Evolutionary conservation across 2,329 filamentous ascomycete genomes (phyloP).

Genomic region (Arthroderma uncinatum): DNA sequence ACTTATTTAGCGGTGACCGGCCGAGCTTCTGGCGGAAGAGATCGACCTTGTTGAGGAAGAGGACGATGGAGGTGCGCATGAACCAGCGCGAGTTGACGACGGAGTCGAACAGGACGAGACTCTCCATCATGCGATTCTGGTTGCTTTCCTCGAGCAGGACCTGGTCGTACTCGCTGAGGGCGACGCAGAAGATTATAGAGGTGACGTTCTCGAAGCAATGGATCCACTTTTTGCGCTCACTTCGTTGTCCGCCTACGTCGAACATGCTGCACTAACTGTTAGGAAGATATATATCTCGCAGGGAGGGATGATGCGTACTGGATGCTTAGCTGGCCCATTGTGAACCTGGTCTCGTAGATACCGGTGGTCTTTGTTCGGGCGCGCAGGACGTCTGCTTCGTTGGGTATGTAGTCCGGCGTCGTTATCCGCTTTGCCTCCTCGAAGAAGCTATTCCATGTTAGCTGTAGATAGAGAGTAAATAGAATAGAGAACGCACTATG

Average conservation of each 20-base stretch:
- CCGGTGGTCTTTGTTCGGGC: constrained; percentile 96
- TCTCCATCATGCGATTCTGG: constrained; percentile 99
- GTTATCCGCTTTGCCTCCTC: constrained; percentile 82
- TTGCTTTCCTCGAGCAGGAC: constrained; percentile 93
- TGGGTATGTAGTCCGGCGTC: constrained; percentile 72
- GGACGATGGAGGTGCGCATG: constrained; percentile 95
- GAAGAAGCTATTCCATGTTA: constrained; percentile 61
- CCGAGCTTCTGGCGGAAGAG: constrained; percentile 91
- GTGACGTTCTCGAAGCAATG: constrained; percentile 99
- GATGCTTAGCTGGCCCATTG: constrained; percentile 97
- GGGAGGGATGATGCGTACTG: constrained; percentile 54
- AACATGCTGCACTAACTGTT: constrained; percentile 64
- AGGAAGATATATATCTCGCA: constrained; percentile 13
- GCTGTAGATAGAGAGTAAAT: not conserved
- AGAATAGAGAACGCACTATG: constrained; percentile 60
- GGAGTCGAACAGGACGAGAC: constrained; percentile 87
- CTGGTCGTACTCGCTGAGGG: constrained; percentile 95
- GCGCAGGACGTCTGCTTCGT: constrained; percentile 87
- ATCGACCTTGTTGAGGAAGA: constrained; percentile 98
- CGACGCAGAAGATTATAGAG: constrained; percentile 98
- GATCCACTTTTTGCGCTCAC: constrained; percentile 99
- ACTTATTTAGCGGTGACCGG: constrained; percentile 80
- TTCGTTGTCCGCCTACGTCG: constrained; percentile 91
- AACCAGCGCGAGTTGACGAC: constrained; percentile 99
- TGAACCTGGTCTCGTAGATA: constrained; percentile 97